Evolutionary conservation across 78 protist genomes (phyloP), one percentile per base, ranked within the genome.

Genomic region (Acrasis kona): DNA sequence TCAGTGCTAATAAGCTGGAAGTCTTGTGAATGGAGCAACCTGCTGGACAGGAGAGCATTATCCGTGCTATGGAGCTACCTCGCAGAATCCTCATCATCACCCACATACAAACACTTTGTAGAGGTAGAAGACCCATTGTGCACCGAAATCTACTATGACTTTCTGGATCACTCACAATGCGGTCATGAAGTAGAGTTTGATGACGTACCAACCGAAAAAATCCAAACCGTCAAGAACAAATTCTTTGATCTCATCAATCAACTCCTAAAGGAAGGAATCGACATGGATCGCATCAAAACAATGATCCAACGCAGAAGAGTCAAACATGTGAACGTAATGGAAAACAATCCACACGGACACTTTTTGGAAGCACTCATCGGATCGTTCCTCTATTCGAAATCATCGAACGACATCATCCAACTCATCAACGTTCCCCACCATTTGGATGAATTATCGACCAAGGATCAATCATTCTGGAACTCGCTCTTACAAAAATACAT

Each of bases 21-120:
- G 30, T 73, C 65, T 1, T 77, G 77, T 2, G 27, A 12, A n/a
- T 68, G 2, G 73, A 9, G 12, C 12, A 67, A 34, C 19, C 31
- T 31, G 28, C 9, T 2, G 7, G 72, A 38, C 58, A 10, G 1
- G n/a, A 2, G 1, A 31, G 72, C 39, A 27, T 4, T 82, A 10
- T 32, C 5, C 3, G 0, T 79, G 40, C 66, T 83, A 12, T 50
- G 34, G 70, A 4, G 0, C 29, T 86, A 86, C 65, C 73, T 86
- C 32, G 65, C 79, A 19, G 81, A 82, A 41, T n/a, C 70, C 2
- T 41, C 87, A 2, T 79, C 72, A 19, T 1, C 86, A 9, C 84
- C 76, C n/a, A 78, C 82, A 35, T 39, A 5, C 8, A 10, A 28
- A 10, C 64, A 65, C 32, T 32, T 73, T 36, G 64, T 66, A 39